Percentiles rank a stretch among this genome's conserved stretches.
phyloP scores from a whole-genome alignment of 306 rosid species.

The Elaeagnus macrophylla region DNA sequence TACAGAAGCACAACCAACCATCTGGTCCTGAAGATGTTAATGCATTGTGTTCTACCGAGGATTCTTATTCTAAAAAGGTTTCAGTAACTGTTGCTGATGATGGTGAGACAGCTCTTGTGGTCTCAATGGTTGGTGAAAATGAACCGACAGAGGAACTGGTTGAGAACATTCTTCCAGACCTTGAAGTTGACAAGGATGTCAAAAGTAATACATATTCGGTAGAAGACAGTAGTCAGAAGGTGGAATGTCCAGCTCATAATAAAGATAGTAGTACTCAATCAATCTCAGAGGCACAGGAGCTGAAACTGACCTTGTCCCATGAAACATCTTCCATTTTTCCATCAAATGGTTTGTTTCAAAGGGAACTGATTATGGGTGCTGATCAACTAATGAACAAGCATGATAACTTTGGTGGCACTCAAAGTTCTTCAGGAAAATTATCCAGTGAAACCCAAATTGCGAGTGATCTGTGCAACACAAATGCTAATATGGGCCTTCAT shows the following conservation, averaged over 20 bases:
- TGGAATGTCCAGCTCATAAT: slow-evolving; percentile 8
- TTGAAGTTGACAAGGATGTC: slow-evolving; percentile 37
- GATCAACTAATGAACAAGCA: slow-evolving; percentile 32
- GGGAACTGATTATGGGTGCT: slow-evolving; percentile 30
- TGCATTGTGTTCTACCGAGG: slow-evolving; percentile 30
- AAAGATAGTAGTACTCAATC: slow-evolving; percentile 29
- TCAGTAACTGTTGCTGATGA: slow-evolving; percentile 80
- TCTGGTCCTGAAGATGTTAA: slow-evolving; percentile 27
- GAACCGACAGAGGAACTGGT: slow-evolving; percentile 33
- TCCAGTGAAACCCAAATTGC: slow-evolving; percentile 29
- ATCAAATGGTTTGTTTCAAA: slow-evolving; percentile 33
- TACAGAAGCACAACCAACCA: slow-evolving; percentile 24
- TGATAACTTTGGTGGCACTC: slow-evolving; percentile 28
- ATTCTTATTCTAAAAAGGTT: slow-evolving; percentile 52
- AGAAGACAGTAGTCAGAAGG: slow-evolving; percentile 30
- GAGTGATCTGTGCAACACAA: slow-evolving; percentile 35
- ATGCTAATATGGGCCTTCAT: slow-evolving; percentile 53
- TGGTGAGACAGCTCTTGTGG: slow-evolving; percentile 91
- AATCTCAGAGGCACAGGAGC: slow-evolving; percentile 33
- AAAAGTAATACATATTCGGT: slow-evolving; percentile 36
- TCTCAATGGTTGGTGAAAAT: slow-evolving; percentile 62
- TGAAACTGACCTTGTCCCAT: slow-evolving; percentile 53
- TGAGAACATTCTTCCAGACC: slow-evolving; percentile 27
- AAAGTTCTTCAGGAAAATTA: slow-evolving; percentile 15
- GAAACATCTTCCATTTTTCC: slow-evolving; percentile 33